These are phyloP conservation scores for Umbelopsis ramanniana DNA, from an alignment of 192 early-diverging fungal species.

Conservation along the genomic window DNA sequence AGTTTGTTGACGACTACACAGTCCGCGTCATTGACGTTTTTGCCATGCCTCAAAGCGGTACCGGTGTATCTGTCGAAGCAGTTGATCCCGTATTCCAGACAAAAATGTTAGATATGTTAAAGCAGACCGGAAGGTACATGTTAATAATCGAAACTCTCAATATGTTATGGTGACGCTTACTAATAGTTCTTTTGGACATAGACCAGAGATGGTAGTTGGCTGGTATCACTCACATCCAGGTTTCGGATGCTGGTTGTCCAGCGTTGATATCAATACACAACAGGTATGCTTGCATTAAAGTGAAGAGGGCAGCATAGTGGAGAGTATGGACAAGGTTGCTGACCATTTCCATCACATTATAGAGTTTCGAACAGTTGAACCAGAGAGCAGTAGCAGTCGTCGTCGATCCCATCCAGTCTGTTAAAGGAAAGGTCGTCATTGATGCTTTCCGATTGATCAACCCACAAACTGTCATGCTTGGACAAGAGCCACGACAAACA, in stretches of 20 bases:
- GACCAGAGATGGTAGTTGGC: slow-evolving; percentile 99
- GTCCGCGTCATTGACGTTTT: slow-evolving; percentile 99
- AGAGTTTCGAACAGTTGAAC: slow-evolving; percentile 94
- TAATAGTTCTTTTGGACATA: slow-evolving; percentile 38
- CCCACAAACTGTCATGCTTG: slow-evolving; percentile 80
- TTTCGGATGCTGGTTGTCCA: slow-evolving; percentile 99
- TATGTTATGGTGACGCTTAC: not conserved
- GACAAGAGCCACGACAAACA: slow-evolving; percentile 95
- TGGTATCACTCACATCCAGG: slow-evolving; percentile 99
- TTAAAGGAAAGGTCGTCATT: slow-evolving; percentile 99
- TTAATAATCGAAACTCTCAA: not conserved
- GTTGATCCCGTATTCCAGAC: slow-evolving; percentile 99
- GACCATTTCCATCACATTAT: not conserved
- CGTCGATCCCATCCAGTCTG: slow-evolving; percentile 98
- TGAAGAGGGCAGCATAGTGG: not conserved
- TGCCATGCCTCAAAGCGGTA: slow-evolving; percentile 99
- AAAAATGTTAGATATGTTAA: slow-evolving; percentile 99
- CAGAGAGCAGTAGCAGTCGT: slow-evolving; percentile 96
- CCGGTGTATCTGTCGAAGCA: slow-evolving; percentile 98
- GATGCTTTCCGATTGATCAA: slow-evolving; percentile 99
- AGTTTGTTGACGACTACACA: slow-evolving; percentile 99
- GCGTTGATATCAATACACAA: slow-evolving; percentile 99
- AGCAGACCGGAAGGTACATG: slow-evolving; percentile 92
- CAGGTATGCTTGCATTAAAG: slow-evolving; percentile 58
- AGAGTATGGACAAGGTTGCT: not conserved